Evolutionary conservation across 208 protist genomes (phyloP), one percentile per base, ranked within the genome.

Genomic region (Trypanosoma lewisi): DNA sequence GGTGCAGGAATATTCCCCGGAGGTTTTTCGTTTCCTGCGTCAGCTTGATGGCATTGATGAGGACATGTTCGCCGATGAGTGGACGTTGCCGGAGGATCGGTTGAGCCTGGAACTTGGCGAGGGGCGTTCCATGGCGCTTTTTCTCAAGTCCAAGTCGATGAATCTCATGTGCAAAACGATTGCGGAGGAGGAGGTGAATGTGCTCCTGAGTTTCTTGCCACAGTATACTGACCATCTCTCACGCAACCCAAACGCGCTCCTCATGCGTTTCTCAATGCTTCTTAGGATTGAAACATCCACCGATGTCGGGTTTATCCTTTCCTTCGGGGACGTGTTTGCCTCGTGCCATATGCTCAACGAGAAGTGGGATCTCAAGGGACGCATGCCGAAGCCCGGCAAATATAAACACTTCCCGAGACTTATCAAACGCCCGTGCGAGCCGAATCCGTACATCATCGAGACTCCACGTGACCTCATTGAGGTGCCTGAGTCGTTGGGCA

Each of bases 291-390:
- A 73, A 3, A 74, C 73, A 34, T 48, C 45, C 31, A 57, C 51
- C 16, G 76, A 88, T 25, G 59, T 81, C 2, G 85, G 88, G 11
- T 95, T 83, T 67, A 77, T 95, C 48, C 70, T 91, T 16, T 93
- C 81, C 70, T 91, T 83, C 69, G 74, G 76, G 67, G 83, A 95
- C 42, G 80, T 95, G 9, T 95, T 89, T 56, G 73, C 67, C 2
- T 48, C 63, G n/a, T 83, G 78, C 21, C 53, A 52, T 17, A 58
- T 55, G 25, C 58, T 95, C 19, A 76, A 95, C 54, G 85, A 95
- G 70, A 87, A 86, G 67, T 95, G 89, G 85, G 89, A 95, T 65
- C 76, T 95, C 52, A 95, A 95, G 63, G 89, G 89, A n/a, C 79
- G 89, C 47, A 54, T 80, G 19, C 89, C 89, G 9, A 95, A 95